These are phyloP conservation scores for Sistotremastrum suecicum DNA, from an alignment of 768 basidiomycete genomes.

Conservation along the genomic window DNA sequence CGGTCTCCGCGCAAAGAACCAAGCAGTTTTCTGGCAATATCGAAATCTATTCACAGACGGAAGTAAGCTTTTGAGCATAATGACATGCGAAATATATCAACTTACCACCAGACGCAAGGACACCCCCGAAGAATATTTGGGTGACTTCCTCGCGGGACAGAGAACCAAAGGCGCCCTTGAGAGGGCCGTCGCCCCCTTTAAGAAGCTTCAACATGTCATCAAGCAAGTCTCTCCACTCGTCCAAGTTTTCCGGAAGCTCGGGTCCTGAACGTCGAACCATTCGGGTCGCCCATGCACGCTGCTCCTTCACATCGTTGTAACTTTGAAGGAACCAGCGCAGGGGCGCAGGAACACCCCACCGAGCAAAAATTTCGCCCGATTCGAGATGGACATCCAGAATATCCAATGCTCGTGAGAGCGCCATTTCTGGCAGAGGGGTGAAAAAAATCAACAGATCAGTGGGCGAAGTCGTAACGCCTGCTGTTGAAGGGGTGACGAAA, in stretches of 20 bases:
- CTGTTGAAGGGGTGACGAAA: conserved; percentile 64
- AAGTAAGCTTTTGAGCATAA: conserved; percentile 6
- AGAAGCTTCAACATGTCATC: conserved; percentile 83
- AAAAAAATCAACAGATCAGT: conserved; percentile 73
- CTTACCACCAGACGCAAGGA: conserved; percentile 82
- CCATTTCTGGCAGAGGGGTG: conserved; percentile 54
- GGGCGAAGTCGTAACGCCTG: conserved; percentile 39
- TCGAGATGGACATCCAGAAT: conserved; percentile 90
- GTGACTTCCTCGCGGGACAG: conserved; percentile 57
- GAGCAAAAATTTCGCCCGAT: conserved; percentile 78
- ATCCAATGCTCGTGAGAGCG: conserved; percentile 75
- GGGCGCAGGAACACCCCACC: conserved; percentile 76
- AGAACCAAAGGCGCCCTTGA: conserved; percentile 71
- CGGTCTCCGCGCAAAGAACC: conserved; percentile 30
- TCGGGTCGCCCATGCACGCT: conserved; percentile 73
- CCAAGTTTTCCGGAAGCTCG: conserved; percentile 39
- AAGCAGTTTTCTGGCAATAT: conserved; percentile 51
- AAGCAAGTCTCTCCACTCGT: conserved; percentile 79
- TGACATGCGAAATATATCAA: conserved; percentile 12
- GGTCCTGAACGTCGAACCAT: conserved; percentile 63
- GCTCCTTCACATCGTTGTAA: conserved; percentile 45
- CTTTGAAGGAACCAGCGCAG: conserved; percentile 88
- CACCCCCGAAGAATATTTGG: conserved; percentile 73
- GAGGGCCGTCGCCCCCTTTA: conserved; percentile 41
- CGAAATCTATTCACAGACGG: conserved; percentile 34